Conservation (phyloP, 1,139 yeast species). For the Diutina pseudorugosa region DNA sequence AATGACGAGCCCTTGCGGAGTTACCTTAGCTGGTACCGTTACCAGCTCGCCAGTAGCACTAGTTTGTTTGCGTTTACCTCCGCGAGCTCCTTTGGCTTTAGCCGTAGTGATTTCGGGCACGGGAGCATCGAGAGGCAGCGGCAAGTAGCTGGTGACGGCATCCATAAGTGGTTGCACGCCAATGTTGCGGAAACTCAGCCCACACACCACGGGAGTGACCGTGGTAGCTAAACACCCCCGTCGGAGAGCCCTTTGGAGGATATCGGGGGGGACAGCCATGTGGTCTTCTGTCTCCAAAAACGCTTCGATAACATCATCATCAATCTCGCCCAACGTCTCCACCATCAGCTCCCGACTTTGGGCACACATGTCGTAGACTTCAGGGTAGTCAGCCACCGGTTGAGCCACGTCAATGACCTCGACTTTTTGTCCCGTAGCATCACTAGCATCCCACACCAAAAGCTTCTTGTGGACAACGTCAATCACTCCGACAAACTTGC, state of each 20-base stretch:
- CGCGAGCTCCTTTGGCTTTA: conserved; percentile 6
- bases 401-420: conserved; percentile 21
- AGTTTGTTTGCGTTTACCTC: conserved; percentile 7
- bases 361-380: conserved; percentile 33
- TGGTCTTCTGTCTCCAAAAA: conserved; percentile 65
- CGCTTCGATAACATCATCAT: conserved; percentile 64
- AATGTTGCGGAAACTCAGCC: conserved; percentile 83
- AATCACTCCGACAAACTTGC: conserved; percentile 62
- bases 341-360: conserved; percentile 64
- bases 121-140: conserved; percentile 61
- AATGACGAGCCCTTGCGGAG: conserved; percentile 37
- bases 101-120: conserved; percentile 41
- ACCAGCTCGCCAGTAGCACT: conserved; percentile 8
- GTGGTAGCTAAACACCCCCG: conserved; percentile 44
- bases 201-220: conserved; percentile 78
- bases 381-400: conserved; percentile 14
- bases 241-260: conserved; percentile 48
- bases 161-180: conserved; percentile 94
- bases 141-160: conserved; percentile 64
- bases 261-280: conserved; percentile 40
- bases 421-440: conserved; percentile 45
- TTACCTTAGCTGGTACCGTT: conserved; percentile 23
- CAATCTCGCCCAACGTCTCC: conserved; percentile 74
- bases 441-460: conserved; percentile 44
- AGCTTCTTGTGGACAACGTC: conserved; percentile 65